A percentile compares a stretch with the other conserved stretches of the same genome.
Evolutionary conservation across 257 asterid species (phyloP).

Genomic region (Mitragyna speciosa): DNA sequence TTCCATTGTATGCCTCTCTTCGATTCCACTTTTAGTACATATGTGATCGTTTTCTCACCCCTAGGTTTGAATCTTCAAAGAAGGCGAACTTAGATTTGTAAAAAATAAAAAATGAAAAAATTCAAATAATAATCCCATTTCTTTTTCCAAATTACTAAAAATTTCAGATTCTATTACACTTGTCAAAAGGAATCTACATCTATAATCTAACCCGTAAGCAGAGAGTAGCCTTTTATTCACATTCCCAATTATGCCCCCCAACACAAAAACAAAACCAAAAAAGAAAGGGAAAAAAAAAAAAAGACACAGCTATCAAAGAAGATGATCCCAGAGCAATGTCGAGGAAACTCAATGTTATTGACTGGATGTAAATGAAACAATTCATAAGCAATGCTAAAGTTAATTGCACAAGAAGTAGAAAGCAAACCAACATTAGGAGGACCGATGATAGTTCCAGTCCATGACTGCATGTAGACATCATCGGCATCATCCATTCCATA

Average conservation of each 20-base stretch:
- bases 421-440: constrained; percentile 70
- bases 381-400: neutral
- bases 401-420: neutral
- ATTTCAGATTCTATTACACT: neutral
- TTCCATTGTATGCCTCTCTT: too few relatives aligned
- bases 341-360: neutral
- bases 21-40: too few relatives aligned
- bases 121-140: neutral
- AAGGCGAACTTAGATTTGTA: neutral
- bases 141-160: neutral
- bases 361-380: neutral
- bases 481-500: constrained; percentile 90
- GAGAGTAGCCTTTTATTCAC: neutral
- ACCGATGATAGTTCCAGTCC: constrained; percentile 91
- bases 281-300: too few relatives aligned
- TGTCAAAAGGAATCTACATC: neutral
- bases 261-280: too few relatives aligned
- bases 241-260: neutral
- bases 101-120: neutral
- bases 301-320: too few relatives aligned
- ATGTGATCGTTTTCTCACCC: too few relatives aligned
- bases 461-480: constrained; percentile 80
- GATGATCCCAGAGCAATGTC: neutral
- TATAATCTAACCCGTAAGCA: neutral
- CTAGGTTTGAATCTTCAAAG: neutral